These are phyloP conservation scores for Fraxinus baroniana DNA, from an alignment of 305 asterid genomes.

Conservation along the genomic window DNA sequence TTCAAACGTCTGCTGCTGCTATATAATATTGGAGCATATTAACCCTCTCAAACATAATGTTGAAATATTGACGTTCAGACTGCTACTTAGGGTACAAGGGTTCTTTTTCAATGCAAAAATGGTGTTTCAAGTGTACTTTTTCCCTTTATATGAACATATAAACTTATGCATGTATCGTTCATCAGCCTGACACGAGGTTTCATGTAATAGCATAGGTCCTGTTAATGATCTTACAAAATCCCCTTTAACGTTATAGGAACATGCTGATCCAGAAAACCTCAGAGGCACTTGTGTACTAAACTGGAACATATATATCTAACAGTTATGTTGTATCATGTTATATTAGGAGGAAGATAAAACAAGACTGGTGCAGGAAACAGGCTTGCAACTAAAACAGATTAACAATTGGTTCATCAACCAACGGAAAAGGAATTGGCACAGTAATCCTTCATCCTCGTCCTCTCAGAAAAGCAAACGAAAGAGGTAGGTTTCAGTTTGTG, in stretches of 20 bases:
- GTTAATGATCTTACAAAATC: neutral
- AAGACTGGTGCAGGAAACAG: conserved; percentile 86
- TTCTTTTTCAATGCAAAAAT: neutral
- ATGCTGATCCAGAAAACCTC: neutral
- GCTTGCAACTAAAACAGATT: conserved; percentile 85
- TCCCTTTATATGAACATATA: neutral
- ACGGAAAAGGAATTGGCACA: conserved; percentile 94
- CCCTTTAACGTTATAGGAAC: neutral
- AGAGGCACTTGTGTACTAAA: neutral
- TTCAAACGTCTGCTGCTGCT: neutral
- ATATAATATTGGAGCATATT: neutral
- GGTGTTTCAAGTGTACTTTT: neutral
- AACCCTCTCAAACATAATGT: neutral
- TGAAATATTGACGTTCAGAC: neutral
- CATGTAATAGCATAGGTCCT: neutral
- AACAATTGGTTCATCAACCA: conserved; percentile 96
- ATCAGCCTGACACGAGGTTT: neutral
- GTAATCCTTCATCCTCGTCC: conserved; percentile 75
- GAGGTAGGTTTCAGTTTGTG: conserved; percentile 43
- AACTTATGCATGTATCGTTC: neutral
- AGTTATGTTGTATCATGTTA: neutral
- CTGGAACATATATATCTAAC: neutral
- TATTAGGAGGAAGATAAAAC: conserved; percentile 92
- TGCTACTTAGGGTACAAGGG: neutral
- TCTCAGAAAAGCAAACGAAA: conserved; percentile 85